phyloP scores from a whole-genome alignment of 2,329 filamentous ascomycete species.

The Aspergillus brasiliensis region DNA sequence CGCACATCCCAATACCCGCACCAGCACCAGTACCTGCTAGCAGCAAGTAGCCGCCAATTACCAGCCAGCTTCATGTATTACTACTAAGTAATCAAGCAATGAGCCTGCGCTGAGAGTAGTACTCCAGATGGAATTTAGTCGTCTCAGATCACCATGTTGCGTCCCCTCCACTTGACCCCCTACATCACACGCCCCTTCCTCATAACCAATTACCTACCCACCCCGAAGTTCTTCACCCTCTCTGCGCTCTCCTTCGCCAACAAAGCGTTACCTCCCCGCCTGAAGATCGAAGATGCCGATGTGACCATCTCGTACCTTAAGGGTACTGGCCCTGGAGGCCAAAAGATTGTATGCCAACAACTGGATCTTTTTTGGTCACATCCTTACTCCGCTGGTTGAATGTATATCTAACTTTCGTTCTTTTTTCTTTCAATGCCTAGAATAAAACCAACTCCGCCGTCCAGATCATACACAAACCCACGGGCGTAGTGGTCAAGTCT shows the following conservation, averaged over 20 bases:
- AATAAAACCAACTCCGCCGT: constrained; percentile 98
- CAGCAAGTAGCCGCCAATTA: neutral
- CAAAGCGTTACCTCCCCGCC: constrained; percentile 74
- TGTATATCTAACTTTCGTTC: too few relatives aligned
- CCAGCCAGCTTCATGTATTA: neutral
- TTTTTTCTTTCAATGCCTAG: constrained; percentile 35
- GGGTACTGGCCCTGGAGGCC: constrained; percentile 87
- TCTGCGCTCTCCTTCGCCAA: constrained; percentile 25
- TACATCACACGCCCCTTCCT: neutral
- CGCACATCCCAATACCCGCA: neutral
- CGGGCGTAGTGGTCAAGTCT: constrained; percentile 89
- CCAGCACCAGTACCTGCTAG: neutral
- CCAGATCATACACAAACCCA: constrained; percentile 86
- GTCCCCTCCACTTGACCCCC: constrained; percentile 8
- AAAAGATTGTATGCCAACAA: constrained; percentile 73
- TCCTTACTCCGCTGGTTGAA: neutral
- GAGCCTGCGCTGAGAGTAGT: neutral
- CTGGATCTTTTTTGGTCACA: neutral
- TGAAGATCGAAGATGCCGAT: constrained; percentile 73
- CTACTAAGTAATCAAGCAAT: neutral
- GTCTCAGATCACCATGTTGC: constrained; percentile 12
- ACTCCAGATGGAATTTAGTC: neutral
- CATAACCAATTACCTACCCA: neutral
- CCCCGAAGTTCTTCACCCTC: constrained; percentile 26
- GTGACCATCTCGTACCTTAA: constrained; percentile 86